Base-by-base conservation (phyloP, 805 yeast species). In the Metschnikowia rubicola region DNA sequence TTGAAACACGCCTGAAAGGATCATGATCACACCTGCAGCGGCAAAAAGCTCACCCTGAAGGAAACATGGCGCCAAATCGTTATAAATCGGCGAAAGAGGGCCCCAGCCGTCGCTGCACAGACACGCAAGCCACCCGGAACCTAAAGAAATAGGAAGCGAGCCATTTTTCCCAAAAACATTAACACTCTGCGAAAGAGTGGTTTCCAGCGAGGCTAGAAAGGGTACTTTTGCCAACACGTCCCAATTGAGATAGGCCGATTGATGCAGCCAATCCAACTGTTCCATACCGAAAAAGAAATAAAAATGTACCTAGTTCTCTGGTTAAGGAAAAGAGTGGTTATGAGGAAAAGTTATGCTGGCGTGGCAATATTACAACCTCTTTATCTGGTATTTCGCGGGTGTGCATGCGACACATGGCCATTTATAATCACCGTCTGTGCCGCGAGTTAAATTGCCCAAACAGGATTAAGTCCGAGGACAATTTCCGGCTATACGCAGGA, bases 61-160 rank as follows among this genome's bases (percentile, higher is more conserved):
- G 57, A 83, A 78, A 52, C 87, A 82, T 7, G 80, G 79, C 1
- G 86, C 76, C 43, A 83, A 70, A 54, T 83, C 88, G 34, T 76
- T 76, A 59, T 77, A 58, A 39, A 50, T 28, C 2, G 67, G 50
- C 4, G 74, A 67, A 60, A 78, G 39, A 31, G 70, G 61, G 40
- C 70, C 58, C 75, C 74, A 68, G 3, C 83, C 83, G 40, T 75
- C 81, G 9, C 53, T 54, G 48, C 68, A 70, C 26, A 53, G 55
- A 48, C 78, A 74, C 10, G 65, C 62, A 44, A 67, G 62, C 56
- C 60, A 59, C 36, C 50, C 54, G 17, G 46, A 35, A 6, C 30
- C 41, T 7, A 29, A 13, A 2, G 39, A 48, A 17, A 28, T 4
- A 6, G 38, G 50, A 21, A 32, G 32, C 19, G 50, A 37, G 8